Percentiles rank a stretch among this genome's conserved stretches.
Evolutionary conservation across 306 rosid genomes (phyloP).

Genomic region (Prinsepia uniflora): DNA sequence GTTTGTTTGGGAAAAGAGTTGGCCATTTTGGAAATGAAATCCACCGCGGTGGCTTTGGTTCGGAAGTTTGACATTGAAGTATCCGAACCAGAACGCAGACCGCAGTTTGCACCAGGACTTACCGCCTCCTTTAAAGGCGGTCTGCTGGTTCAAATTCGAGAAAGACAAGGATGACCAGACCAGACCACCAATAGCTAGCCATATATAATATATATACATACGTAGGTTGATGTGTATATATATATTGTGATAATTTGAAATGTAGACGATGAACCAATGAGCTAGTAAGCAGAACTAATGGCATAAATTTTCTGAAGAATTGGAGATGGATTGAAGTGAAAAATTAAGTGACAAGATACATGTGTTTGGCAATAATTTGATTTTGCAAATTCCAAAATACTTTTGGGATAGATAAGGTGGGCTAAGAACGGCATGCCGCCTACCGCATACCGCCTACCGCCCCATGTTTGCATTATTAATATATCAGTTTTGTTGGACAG

Average conservation of each 20-base stretch:
- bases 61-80: slow-evolving; percentile 47
- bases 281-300: too few relatives aligned
- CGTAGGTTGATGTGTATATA: too few relatives aligned
- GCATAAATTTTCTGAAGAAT: too few relatives aligned
- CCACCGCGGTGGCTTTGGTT: slow-evolving; percentile 35
- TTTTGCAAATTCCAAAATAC: not conserved
- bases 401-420: slow-evolving; percentile 3
- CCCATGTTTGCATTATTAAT: not conserved
- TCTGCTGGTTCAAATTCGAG: slow-evolving; percentile 49
- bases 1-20: slow-evolving; percentile 86
- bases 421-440: not conserved
- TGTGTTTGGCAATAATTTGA: not conserved
- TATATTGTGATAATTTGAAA: too few relatives aligned
- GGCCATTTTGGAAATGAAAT: slow-evolving; percentile 65
- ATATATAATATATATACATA: too few relatives aligned
- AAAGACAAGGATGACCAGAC: slow-evolving; percentile 25
- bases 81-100: slow-evolving; percentile 15
- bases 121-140: slow-evolving; percentile 73
- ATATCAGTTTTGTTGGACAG: not conserved
- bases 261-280: too few relatives aligned
- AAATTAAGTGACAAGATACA: too few relatives aligned
- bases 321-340: too few relatives aligned
- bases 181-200: not conserved
- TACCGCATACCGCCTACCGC: too few relatives aligned
- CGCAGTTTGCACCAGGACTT: slow-evolving; percentile 59